Base-by-base conservation (phyloP, 768 basidiomycete genomes). In the Hypsizygus marmoreus region DNA sequence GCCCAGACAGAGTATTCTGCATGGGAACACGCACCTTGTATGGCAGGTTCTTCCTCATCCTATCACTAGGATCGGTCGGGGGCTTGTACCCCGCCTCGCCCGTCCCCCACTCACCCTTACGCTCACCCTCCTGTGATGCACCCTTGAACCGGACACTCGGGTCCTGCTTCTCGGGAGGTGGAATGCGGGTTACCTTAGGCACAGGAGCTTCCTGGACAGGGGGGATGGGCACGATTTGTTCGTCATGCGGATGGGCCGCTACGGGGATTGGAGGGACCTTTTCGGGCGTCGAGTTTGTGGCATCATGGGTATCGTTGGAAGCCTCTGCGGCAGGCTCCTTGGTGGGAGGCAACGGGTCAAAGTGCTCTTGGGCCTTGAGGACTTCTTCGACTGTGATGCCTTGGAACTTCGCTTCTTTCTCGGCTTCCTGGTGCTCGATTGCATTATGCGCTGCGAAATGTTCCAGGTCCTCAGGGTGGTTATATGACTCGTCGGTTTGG, bases 401-500 rank as follows among this genome's bases (percentile, higher is more conserved):
- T 61, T 93, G 88, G 66, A 73, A 97, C 60, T 75, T 74, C 9
- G 92, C 88, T 66, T 94, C 92, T 19, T 84, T 81, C 58, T 87
- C 84, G 17, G 86, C 88, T 67, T 98, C 95, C 53, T 83, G 68
- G 7, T 63, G 77, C 61, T 98, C 95, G 49, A 98, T 97, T 4
- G 67, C 57, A 54, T 88, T 90, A 63, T 98, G 95, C 42, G 91
- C 82, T 20, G 82, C 76, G 60, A 98, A 98, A 61, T 99, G 95
- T 57, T 95, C 94, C 35, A 87, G 45, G 64, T 93, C 92, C 67
- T 98, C 97, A 1, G 93, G 88, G 64, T 99, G 97, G 49, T 62
- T 87, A 69, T 98, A 99, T 0, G 94, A 79, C 55, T 92, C 91
- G 62, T 97, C 95, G 0, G 93, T 94, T 66, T 98, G 97, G 0